Percentiles rank a stretch among this genome's conserved stretches.
Conservation (phyloP, 371 early-diverging fungal species). For the Entomophthora muscae region DNA sequence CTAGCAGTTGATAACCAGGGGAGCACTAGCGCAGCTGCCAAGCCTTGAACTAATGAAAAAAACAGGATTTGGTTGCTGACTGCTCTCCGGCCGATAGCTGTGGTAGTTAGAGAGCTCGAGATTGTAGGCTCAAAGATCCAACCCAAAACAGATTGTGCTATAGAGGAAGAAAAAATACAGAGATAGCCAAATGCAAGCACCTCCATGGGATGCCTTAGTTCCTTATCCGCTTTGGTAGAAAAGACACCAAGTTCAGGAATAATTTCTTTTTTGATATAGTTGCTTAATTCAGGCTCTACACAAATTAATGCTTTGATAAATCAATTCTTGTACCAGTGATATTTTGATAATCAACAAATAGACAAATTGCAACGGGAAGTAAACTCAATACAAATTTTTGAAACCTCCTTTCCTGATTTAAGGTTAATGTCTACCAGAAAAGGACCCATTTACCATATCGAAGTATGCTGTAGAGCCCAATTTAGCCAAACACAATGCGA, state of each 20-base stretch:
- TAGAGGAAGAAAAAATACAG: not conserved
- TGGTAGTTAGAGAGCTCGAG: not conserved
- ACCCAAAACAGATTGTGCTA: not conserved
- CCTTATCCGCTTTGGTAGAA: not conserved
- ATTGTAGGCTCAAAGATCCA: not conserved
- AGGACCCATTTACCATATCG: not conserved
- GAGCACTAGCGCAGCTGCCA: not conserved
- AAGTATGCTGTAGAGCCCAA: not conserved
- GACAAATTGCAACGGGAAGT: not conserved
- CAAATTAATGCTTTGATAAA: not conserved
- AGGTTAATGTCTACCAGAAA: not conserved
- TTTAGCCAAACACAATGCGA: not conserved
- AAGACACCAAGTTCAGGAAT: slow-evolving; percentile 1
- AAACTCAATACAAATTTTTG: not conserved
- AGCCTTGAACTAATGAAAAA: not conserved
- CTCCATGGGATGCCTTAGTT: not conserved
- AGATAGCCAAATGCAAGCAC: slow-evolving; percentile 1
- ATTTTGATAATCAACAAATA: not conserved
- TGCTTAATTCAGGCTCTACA: not conserved
- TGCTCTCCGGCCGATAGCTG: not conserved
- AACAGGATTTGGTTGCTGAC: not conserved
- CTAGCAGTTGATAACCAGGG: not conserved
- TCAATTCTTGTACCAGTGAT: not conserved
- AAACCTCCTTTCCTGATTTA: not conserved
- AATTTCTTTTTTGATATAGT: slow-evolving; percentile 4